Percentiles rank a stretch among this genome's conserved stretches.
Evolutionary conservation across 2,329 filamentous ascomycete genomes (phyloP).

Genomic region (Fusarium sp.): DNA sequence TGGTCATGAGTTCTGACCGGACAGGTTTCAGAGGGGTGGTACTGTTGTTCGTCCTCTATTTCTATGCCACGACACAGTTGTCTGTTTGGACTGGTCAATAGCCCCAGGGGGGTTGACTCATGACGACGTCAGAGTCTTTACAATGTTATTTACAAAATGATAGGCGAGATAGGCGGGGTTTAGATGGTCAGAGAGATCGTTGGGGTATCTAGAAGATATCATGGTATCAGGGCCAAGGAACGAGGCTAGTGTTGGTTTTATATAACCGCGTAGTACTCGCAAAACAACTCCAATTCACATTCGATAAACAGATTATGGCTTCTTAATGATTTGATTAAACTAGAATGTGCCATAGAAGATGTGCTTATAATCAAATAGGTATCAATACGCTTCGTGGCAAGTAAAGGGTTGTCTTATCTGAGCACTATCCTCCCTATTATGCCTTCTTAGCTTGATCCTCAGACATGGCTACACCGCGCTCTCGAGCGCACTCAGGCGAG

Average conservation of each 20-base stretch:
- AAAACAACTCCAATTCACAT: constrained; percentile 42
- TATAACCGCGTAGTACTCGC: constrained; percentile 12
- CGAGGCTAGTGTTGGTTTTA: constrained; percentile 1
- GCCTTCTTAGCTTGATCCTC: not conserved
- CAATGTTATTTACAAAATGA: constrained; percentile 22
- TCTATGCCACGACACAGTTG: constrained; percentile 22
- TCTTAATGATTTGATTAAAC: not conserved
- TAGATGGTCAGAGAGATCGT: constrained; percentile 13
- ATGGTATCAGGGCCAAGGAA: not conserved
- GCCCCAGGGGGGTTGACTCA: constrained; percentile 32
- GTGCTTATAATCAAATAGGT: not conserved
- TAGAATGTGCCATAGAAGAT: not conserved
- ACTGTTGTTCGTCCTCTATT: constrained; percentile 20
- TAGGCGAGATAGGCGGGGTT: constrained; percentile 6
- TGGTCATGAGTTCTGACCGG: constrained; percentile 29
- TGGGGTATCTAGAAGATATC: constrained; percentile 17
- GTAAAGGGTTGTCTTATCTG: not conserved
- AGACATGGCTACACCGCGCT: not conserved
- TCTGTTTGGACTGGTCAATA: constrained; percentile 24
- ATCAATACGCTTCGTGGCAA: not conserved
- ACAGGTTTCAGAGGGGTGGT: constrained; percentile 19
- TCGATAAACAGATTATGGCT: constrained; percentile 9
- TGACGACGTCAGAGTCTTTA: constrained; percentile 20
- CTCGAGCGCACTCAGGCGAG: not conserved
- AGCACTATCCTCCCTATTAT: not conserved